Evolutionary conservation across 75 land plant species (phyloP).

Genomic region (Sequoiadendron giganteum): DNA sequence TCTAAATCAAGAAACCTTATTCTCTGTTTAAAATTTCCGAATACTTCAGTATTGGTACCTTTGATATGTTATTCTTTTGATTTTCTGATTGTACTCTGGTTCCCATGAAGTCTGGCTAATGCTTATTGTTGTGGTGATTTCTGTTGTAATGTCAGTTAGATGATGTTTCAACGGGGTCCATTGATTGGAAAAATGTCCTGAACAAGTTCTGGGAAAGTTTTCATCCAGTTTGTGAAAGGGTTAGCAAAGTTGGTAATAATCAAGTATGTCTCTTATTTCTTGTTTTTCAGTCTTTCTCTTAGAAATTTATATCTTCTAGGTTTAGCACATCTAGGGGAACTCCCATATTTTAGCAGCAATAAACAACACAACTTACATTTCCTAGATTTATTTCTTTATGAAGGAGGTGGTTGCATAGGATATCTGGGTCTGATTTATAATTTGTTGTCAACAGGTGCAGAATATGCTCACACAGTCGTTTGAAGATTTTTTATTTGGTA

Average conservation of each 20-base stretch:
- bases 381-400: not conserved
- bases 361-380: not conserved
- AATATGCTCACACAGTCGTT: constrained; percentile 60
- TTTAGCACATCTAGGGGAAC: not conserved
- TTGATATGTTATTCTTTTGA: not conserved
- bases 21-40: not conserved
- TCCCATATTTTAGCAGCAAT: not conserved
- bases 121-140: not conserved
- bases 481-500: constrained; percentile 40
- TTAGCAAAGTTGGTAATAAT: constrained; percentile 33
- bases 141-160: constrained; percentile 40
- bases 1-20: not conserved
- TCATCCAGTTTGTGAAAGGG: constrained; percentile 40
- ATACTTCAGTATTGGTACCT: not conserved
- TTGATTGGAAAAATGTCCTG: constrained; percentile 71
- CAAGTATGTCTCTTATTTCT: constrained; percentile 27
- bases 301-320: not conserved
- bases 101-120: not conserved
- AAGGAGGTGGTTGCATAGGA: not conserved
- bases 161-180: constrained; percentile 63
- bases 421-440: not conserved
- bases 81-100: not conserved
- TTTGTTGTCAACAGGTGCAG: constrained; percentile 38
- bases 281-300: not conserved
- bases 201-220: constrained; percentile 72